Conservation (phyloP, 495 filamentous ascomycete species). For the Monascus purpureus region DNA sequence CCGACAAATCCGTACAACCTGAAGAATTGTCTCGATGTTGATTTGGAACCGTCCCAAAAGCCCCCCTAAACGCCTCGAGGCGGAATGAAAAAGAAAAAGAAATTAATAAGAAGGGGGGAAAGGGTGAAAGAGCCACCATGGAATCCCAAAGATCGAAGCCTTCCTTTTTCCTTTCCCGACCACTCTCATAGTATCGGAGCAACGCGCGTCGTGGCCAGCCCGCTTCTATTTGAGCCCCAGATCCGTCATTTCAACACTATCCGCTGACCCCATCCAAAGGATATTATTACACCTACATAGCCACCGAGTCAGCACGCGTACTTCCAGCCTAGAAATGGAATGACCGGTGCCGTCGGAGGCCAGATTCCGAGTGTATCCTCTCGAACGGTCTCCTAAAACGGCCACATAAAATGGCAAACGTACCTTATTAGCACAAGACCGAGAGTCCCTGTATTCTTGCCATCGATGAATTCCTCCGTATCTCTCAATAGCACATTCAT, state of each 20-base stretch:
- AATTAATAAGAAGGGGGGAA: background rate
- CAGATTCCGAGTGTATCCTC: no score
- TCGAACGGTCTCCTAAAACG: no score
- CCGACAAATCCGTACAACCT: no score
- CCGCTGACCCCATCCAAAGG: slow-evolving; percentile 63
- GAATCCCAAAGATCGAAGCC: no score
- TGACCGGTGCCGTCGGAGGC: no score
- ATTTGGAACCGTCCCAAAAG: background rate
- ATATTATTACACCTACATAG: slow-evolving; percentile 78
- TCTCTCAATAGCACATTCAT: slow-evolving; percentile 92
- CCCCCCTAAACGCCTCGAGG: background rate
- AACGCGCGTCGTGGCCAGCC: background rate
- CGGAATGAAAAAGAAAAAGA: background rate
- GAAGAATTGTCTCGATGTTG: no score
- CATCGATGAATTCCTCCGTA: slow-evolving; percentile 85
- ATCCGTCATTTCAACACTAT: slow-evolving; percentile 46
- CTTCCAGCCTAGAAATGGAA: no score
- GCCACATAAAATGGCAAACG: no score
- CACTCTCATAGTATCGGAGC: no score
- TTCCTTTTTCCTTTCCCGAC: no score
- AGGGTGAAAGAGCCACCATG: no score
- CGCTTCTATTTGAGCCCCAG: slow-evolving; percentile 26
- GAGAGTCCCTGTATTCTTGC: slow-evolving; percentile 66
- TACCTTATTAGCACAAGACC: slow-evolving; percentile 90
- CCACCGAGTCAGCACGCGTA: slow-evolving; percentile 8